These are phyloP conservation scores for Fusarium dimerum DNA, from an alignment of 2,329 filamentous ascomycete species.

Conservation along the genomic window DNA sequence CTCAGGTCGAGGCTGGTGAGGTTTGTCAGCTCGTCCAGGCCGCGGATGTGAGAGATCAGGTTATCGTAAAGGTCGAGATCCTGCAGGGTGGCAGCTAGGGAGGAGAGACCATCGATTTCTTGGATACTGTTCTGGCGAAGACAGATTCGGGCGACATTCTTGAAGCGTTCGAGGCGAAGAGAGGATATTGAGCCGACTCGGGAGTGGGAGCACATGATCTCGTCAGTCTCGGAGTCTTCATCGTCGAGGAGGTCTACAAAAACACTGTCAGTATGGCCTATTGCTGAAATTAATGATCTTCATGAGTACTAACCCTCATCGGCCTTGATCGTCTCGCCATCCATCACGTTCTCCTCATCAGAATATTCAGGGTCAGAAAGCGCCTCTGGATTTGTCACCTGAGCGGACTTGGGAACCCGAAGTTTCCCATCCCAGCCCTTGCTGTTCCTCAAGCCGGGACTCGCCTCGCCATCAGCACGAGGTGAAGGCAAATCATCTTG, in stretches of 20 bases:
- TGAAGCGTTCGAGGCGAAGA: slow-evolving; percentile 82
- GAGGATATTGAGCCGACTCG: slow-evolving; percentile 77
- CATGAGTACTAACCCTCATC: slow-evolving; percentile 67
- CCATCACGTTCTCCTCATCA: slow-evolving; percentile 66
- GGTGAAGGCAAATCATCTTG: slow-evolving; percentile 44
- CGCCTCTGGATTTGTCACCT: slow-evolving; percentile 76
- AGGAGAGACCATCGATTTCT: slow-evolving; percentile 72
- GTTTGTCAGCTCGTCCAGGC: slow-evolving; percentile 74
- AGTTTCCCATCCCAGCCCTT: slow-evolving; percentile 85
- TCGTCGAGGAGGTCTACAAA: slow-evolving; percentile 60
- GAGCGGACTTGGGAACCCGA: slow-evolving; percentile 62
- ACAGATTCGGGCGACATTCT: slow-evolving; percentile 73
- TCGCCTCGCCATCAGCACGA: slow-evolving; percentile 43
- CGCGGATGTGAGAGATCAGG: slow-evolving; percentile 81
- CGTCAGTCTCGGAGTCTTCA: slow-evolving; percentile 63
- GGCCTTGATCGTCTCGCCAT: slow-evolving; percentile 73
- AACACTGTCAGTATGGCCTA: slow-evolving; percentile 13
- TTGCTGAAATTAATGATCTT: background rate
- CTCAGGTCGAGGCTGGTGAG: slow-evolving; percentile 84
- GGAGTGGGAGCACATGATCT: slow-evolving; percentile 89
- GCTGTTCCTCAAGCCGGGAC: slow-evolving; percentile 55
- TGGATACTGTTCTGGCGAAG: slow-evolving; percentile 91
- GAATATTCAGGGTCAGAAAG: slow-evolving; percentile 85
- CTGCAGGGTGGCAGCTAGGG: slow-evolving; percentile 65
- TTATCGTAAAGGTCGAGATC: slow-evolving; percentile 98